Base-by-base conservation (phyloP, 1,284 basidiomycete genomes). In the Pseudozyma thailandica region DNA sequence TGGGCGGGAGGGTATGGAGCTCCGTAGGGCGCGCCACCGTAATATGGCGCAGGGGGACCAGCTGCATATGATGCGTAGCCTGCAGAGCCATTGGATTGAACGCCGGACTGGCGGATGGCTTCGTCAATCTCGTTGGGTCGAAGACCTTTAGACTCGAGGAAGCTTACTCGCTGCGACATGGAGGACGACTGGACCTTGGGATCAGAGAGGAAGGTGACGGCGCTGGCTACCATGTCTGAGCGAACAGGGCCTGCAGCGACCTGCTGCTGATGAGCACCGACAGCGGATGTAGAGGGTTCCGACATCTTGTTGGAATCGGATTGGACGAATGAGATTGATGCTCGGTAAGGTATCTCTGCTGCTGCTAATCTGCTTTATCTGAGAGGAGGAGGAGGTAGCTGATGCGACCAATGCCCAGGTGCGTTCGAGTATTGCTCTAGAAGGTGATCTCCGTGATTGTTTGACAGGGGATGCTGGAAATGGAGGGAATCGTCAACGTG, bases 101-200 rank as follows among this genome's bases (percentile, higher is more conserved):
- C 55, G 4, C 66, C 64, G 12, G 72, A 61, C 39, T 78, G 90
- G 61, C 87, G 86, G 74, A 98, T 84, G 6, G 93, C 95, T 54
- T 89, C 86, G 83, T 97, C 92, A 68, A 98, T 94, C 84, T 98
- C 95, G 13, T 86, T 82, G 16, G 87, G 87, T 0, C 89, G 90
- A 25, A 98, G 86, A 1, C 95, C 95, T 83, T 98, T 98, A 6
- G 92, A 91, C 80, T 97, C 91, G 23, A 98, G 88, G 85, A 98
- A 98, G 78, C 92, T 90, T 49, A 98, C 88, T 47, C 92, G 88
- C 82, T 95, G 92, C 5, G 90, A 87, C 30, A 97, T 84, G 2
- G 93, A 86, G 2, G 93, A 92, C 26, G 89, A 86, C 81, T 84
- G 80, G 25, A 87, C 85, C 89, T 91, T 81, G n/a, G 81, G 79